Conservation (phyloP, 257 asterid genomes). For the Capsicum rhomboideum region DNA sequence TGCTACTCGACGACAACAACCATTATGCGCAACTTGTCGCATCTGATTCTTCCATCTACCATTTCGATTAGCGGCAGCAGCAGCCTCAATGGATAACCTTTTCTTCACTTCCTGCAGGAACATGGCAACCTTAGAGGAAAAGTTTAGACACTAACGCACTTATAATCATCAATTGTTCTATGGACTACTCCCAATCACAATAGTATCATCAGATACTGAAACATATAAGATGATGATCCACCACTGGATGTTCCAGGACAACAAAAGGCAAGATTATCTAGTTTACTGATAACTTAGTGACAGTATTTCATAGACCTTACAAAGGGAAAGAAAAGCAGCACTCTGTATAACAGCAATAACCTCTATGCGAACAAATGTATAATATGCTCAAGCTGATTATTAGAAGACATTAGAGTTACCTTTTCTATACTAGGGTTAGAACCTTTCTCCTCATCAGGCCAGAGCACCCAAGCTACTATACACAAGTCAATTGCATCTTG, state of each 20-base stretch:
- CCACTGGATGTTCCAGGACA: neutral
- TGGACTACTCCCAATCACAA: neutral
- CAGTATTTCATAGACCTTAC: neutral
- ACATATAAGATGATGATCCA: neutral
- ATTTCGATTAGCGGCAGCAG: slow-evolving; percentile 64
- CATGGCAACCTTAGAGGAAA: slow-evolving; percentile 11
- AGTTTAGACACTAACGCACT: neutral
- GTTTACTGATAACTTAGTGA: neutral
- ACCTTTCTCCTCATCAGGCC: slow-evolving; percentile 94
- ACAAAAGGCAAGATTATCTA: neutral
- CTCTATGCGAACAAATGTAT: neutral
- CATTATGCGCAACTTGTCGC: slow-evolving; percentile 87
- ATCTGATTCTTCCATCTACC: slow-evolving; percentile 99
- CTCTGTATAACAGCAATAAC: neutral
- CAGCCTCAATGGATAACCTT: slow-evolving; percentile 83
- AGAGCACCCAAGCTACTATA: slow-evolving; percentile 79
- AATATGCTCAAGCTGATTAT: neutral
- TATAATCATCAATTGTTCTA: neutral
- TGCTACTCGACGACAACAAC: slow-evolving; percentile 92
- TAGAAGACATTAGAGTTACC: slow-evolving; percentile 33
- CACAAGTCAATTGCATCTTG: slow-evolving; percentile 62
- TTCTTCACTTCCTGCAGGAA: slow-evolving; percentile 73
- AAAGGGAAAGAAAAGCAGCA: neutral
- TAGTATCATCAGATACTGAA: neutral
- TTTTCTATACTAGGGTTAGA: slow-evolving; percentile 77